A percentile compares a stretch with the other conserved stretches of the same genome.
phyloP scores from a whole-genome alignment of 257 asterid genomes.

The Capsicum baccatum region DNA sequence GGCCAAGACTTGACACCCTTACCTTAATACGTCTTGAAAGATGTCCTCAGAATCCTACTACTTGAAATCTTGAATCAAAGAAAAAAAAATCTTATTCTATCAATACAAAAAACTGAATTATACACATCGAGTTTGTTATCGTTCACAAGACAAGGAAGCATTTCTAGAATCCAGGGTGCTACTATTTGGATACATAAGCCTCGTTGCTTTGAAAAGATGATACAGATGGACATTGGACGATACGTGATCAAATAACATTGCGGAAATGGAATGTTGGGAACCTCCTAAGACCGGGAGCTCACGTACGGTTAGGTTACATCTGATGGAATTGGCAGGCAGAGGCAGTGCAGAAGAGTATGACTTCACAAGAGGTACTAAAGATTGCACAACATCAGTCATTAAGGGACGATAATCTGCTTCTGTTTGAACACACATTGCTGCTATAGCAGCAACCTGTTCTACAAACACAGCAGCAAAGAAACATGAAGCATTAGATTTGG shows the following conservation, averaged over 20 bases:
- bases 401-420: slow-evolving; percentile 88
- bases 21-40: too few relatives aligned
- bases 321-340: slow-evolving; percentile 42
- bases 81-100: too few relatives aligned
- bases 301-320: slow-evolving; percentile 35
- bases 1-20: too few relatives aligned
- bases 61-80: too few relatives aligned
- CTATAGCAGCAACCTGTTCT: slow-evolving; percentile 78
- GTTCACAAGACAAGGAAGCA: background rate
- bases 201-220: background rate
- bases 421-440: slow-evolving; percentile 84
- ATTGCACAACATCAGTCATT: slow-evolving; percentile 86
- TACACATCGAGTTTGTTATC: background rate
- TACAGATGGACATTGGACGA: background rate
- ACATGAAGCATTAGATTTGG: background rate
- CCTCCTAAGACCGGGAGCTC: slow-evolving; percentile 41
- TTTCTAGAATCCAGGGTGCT: background rate
- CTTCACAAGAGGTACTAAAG: slow-evolving; percentile 77
- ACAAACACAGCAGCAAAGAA: background rate
- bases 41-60: too few relatives aligned
- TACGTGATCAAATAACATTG: background rate
- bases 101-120: background rate
- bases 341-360: slow-evolving; percentile 41
- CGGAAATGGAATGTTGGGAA: background rate
- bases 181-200: background rate